phyloP scores from a whole-genome alignment of 495 filamentous ascomycete genomes.

The Articulospora tetracladia region DNA sequence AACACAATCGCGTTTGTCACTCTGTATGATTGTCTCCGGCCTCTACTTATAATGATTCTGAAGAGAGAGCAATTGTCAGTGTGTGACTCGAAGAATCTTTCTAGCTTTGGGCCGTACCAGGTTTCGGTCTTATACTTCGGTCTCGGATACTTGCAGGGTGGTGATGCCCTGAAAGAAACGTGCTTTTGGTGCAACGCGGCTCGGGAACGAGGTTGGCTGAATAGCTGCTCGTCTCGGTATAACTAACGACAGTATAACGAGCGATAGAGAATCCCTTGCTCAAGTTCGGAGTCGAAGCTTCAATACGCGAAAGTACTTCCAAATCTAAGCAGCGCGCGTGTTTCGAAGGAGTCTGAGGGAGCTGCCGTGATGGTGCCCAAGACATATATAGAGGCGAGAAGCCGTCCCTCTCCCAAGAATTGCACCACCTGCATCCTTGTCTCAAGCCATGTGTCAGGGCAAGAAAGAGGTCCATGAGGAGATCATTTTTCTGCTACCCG shows the following conservation, averaged over 20 bases:
- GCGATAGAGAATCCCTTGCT: not conserved
- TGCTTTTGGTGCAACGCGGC: not conserved
- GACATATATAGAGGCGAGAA: not conserved
- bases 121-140: slow-evolving; percentile 16
- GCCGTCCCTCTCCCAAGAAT: not conserved
- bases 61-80: not conserved
- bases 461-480: not conserved
- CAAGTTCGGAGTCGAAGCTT: not conserved
- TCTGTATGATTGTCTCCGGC: too few species aligned
- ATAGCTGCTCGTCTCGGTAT: too few species aligned
- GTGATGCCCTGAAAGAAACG: slow-evolving; percentile 7
- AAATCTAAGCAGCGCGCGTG: not conserved
- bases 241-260: not conserved
- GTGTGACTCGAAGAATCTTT: not conserved
- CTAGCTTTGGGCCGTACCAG: not conserved
- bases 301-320: not conserved
- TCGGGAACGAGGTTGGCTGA: not conserved
- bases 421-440: not conserved
- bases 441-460: not conserved
- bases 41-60: not conserved
- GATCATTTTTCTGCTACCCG: not conserved
- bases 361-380: not conserved
- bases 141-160: slow-evolving; percentile 12
- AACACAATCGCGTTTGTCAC: too few species aligned
- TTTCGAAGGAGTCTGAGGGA: not conserved